Evolutionary conservation across 108 stramenopile species (phyloP).

Genomic region (Nitzschia sp.): DNA sequence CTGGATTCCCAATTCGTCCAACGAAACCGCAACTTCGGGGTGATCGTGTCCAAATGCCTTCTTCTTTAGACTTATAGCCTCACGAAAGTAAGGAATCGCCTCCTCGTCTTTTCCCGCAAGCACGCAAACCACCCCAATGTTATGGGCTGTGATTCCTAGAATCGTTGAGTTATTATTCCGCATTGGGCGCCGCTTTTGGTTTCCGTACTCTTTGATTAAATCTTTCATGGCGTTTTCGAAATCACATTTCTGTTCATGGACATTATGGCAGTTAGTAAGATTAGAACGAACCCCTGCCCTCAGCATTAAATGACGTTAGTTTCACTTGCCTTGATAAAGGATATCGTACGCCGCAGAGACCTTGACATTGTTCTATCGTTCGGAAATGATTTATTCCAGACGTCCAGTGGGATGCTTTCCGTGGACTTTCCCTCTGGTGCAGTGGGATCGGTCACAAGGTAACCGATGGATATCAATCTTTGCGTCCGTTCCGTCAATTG

Average conservation of each 20-base stretch:
- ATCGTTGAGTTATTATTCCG: conserved; percentile 26
- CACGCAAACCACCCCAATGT: conserved; percentile 36
- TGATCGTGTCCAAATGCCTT: conserved; percentile 37
- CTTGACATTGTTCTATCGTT: conserved; percentile 27
- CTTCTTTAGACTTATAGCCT: conserved; percentile 37
- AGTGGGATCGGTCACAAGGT: conserved; percentile 24
- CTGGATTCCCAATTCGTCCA: conserved; percentile 51
- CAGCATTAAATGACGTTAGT: no score
- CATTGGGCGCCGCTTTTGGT: conserved; percentile 19
- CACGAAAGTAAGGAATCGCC: conserved; percentile 26
- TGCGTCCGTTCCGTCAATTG: conserved; percentile 28
- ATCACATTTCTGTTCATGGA: conserved; percentile 13
- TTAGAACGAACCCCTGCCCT: no score
- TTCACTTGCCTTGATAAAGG: conserved; percentile 25
- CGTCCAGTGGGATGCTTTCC: conserved; percentile 31
- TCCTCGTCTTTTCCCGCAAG: conserved; percentile 23
- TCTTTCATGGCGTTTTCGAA: conserved; percentile 15
- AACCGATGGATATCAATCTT: conserved; percentile 39
- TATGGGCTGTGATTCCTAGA: conserved; percentile 48
- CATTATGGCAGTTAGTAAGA: no score
- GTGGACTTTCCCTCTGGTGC: conserved; percentile 6
- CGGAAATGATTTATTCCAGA: conserved; percentile 30
- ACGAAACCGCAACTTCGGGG: conserved; percentile 31
- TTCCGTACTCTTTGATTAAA: conserved; percentile 17
- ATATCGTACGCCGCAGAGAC: background rate